Base-by-base conservation (phyloP, 345 rosid species). In the Eucalyptus virginea region DNA sequence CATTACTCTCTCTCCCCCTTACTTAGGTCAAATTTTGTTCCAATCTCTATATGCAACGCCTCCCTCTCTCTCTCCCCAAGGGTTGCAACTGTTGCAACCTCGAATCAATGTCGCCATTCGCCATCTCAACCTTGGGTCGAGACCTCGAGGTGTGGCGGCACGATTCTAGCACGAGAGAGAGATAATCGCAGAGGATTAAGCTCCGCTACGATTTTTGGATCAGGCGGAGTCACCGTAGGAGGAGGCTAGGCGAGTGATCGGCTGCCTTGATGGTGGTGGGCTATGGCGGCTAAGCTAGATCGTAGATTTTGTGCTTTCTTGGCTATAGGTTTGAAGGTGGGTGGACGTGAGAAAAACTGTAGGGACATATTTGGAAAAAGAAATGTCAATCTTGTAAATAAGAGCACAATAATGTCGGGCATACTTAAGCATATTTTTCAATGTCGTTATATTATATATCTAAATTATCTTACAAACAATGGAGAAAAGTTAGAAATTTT, bases 381-480 rank as follows among this genome's bases (percentile, higher is more conserved):
- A n/a, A 65, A 65, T n/a, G 77, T n/a, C 77, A 65, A n/a, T 65
- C 11, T 15, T 16, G 0, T 16, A n/a, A 65, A n/a, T 3, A 7
- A 62, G 69, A 12, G 6, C 40, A 65, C 40, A 65, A 65, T 65
- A 7, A n/a, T 65, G 6, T 3, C 40, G 1, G 8, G 3, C n/a
- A 52, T 21, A 8, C 26, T 52, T 0, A 3, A 4, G 0, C 6
- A n/a, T n/a, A n/a, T 15, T 7, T n/a, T 65, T n/a, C 0, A 1
- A 4, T 8, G 9, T 65, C 5, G 3, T 65, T 32, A 3, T 11
- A 65, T 65, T 8, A 32, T n/a, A n/a, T 7, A 65, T n/a, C 40
- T 65, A 65, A 65, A 7, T n/a, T n/a, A 65, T 65, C 21, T n/a
- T 65, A 8, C 11, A 65, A 16, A 65, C 21, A n/a, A n/a, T 17